phyloP scores from a whole-genome alignment of 2,329 filamentous ascomycete genomes.

The Arthrobotrys iridis region DNA sequence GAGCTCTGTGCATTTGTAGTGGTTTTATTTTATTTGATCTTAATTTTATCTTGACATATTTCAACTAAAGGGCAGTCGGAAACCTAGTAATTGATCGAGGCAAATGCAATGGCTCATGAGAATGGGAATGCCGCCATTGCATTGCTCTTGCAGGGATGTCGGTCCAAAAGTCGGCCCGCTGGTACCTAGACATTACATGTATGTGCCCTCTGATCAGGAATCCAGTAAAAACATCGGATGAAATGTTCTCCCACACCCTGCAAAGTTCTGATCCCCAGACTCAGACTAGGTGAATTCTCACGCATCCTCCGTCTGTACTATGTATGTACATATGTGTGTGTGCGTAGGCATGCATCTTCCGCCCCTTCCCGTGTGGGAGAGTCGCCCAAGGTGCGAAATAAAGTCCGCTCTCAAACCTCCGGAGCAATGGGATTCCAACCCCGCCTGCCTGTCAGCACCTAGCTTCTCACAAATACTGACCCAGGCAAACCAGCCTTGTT shows the following conservation, averaged over 20 bases:
- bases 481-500: too few relatives aligned
- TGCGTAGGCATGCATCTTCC: not conserved
- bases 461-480: not conserved
- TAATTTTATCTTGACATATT: too few relatives aligned
- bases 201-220: constrained; percentile 19
- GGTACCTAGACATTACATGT: constrained; percentile 13
- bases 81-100: not conserved
- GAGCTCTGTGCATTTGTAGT: too few relatives aligned
- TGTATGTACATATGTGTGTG: too few relatives aligned
- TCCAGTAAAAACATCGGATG: constrained; percentile 53
- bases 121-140: too few relatives aligned
- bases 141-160: constrained; percentile 38
- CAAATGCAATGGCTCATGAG: not conserved
- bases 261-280: constrained; percentile 14
- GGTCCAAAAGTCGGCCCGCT: constrained; percentile 34
- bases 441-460: not conserved
- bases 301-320: not conserved
- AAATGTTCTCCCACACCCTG: constrained; percentile 40
- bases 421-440: not conserved
- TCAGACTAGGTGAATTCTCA: not conserved
- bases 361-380: not conserved
- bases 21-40: too few relatives aligned
- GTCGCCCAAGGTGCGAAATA: not conserved
- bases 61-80: too few relatives aligned
- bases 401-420: constrained; percentile 7